These are phyloP conservation scores for Lentinula aciculospora DNA, from an alignment of 768 basidiomycete genomes.

Conservation along the genomic window DNA sequence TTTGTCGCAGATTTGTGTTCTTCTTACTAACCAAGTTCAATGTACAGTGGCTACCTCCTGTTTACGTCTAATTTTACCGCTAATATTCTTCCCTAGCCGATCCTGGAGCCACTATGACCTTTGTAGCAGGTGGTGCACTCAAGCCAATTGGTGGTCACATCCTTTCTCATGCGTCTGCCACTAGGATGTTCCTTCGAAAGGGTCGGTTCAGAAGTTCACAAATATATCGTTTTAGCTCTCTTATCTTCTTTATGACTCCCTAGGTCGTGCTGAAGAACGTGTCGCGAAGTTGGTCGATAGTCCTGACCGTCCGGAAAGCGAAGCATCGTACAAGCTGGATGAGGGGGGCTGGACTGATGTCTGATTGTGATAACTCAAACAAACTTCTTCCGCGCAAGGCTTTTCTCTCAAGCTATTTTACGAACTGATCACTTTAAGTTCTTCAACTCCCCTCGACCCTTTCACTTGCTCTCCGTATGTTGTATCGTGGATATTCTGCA, in stretches of 20 bases:
- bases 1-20: constrained; percentile 60
- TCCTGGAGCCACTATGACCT: constrained; percentile 92
- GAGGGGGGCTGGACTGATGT: constrained; percentile 90
- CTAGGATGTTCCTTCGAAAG: constrained; percentile 83
- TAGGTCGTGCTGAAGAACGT: constrained; percentile 86
- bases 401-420: constrained; percentile 13
- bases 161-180: constrained; percentile 84
- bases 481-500: too few relatives aligned
- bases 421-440: not conserved
- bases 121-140: constrained; percentile 88
- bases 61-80: not conserved
- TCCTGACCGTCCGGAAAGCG: constrained; percentile 84
- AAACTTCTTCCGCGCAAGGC: too few relatives aligned
- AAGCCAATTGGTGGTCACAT: constrained; percentile 84
- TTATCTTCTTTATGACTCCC: not conserved
- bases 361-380: too few relatives aligned
- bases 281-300: constrained; percentile 89
- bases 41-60: constrained; percentile 34
- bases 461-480: not conserved
- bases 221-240: not conserved
- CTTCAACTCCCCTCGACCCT: not conserved
- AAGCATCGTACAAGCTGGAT: constrained; percentile 87
- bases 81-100: constrained; percentile 50
- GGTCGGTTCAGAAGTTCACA: constrained; percentile 35
- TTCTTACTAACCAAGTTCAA: constrained; percentile 93